Percentiles rank a stretch among this genome's conserved stretches.
Conservation (phyloP, 306 rosid genomes). For the Chamaecrista fasciculata region DNA sequence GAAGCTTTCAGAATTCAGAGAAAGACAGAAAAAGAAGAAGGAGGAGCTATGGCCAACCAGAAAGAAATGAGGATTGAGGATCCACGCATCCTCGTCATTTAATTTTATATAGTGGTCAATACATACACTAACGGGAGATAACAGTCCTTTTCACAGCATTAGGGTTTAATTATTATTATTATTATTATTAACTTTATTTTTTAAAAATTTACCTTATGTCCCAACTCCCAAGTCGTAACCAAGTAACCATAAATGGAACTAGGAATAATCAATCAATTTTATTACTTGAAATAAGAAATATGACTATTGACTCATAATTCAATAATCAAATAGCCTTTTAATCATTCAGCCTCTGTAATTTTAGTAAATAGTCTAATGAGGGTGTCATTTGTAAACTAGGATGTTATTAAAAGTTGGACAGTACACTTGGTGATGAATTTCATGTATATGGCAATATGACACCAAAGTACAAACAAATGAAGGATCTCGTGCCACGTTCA, state of each 20-base stretch:
- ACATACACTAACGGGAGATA: not conserved
- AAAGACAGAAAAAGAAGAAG: not conserved
- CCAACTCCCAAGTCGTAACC: too few relatives aligned
- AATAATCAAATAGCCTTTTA: too few relatives aligned
- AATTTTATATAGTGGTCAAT: not conserved
- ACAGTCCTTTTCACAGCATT: not conserved
- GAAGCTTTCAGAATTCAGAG: not conserved
- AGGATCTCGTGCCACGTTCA: not conserved
- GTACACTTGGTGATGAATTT: not conserved
- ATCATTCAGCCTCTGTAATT: too few relatives aligned
- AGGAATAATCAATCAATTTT: too few relatives aligned
- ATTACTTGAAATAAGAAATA: too few relatives aligned
- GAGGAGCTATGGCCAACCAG: not conserved
- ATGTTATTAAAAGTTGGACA: not conserved
- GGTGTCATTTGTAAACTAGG: too few relatives aligned
- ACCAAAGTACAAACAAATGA: not conserved
- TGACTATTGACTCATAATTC: too few relatives aligned
- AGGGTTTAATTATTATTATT: too few relatives aligned
- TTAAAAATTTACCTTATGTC: too few relatives aligned
- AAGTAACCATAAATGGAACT: too few relatives aligned
- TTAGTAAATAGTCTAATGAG: too few relatives aligned
- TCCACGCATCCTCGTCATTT: not conserved
- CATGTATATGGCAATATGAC: not conserved
- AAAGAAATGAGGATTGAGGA: not conserved
- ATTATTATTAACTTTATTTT: too few relatives aligned